Evolutionary conservation across 176 grass and related monocot genomes (phyloP), one percentile per base, ranked within the genome.

Genomic region (Cocos nucifera): DNA sequence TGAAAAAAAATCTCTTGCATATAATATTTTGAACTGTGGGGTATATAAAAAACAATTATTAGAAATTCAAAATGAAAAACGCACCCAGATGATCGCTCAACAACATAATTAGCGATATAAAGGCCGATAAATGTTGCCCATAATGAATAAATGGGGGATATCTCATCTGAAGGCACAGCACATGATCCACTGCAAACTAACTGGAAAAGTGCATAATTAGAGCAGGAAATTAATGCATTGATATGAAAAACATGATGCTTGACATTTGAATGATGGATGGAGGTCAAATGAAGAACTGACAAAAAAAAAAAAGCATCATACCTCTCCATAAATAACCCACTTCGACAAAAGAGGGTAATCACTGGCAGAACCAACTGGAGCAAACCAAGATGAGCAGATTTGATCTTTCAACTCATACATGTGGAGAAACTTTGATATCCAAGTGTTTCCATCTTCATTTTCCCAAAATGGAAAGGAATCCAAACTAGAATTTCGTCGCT

Each of bases 321-420:
- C 90, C 83, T 95, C 90, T 55, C 86, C 90, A 77, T 90, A 95
- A 69, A 95, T 87, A 61, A 90, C 86, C 90, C 90, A 95, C 60
- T 82, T 89, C 3, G 90, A 86, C 35, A 95, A 73, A 77, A 89
- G 71, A 73, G 90, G 90, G 73, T 86, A 95, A 60, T 95, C 90
- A 69, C 80, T 90, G 27, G 90, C 90, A 67, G 86, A 90, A 67
- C 86, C 86, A 69, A 95, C 90, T 19, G 90, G 90, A 65, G 90
- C 80, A 75, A 95, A 81, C 90, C 86, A 95, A 77, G 86, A 95
- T 28, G 90, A 90, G 59, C 86, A 95, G 61, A 95, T 90, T 64
- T 95, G 80, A 69, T 95, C 90, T 78, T 95, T 95, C 25, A 95
- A 58, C 56, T 89, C 71, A 71, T 89, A 72, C 80, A 95, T 87